Evolutionary conservation across 352 stramenopile species (phyloP), one percentile per base, ranked within the genome.

Genomic region (Albugo candida): DNA sequence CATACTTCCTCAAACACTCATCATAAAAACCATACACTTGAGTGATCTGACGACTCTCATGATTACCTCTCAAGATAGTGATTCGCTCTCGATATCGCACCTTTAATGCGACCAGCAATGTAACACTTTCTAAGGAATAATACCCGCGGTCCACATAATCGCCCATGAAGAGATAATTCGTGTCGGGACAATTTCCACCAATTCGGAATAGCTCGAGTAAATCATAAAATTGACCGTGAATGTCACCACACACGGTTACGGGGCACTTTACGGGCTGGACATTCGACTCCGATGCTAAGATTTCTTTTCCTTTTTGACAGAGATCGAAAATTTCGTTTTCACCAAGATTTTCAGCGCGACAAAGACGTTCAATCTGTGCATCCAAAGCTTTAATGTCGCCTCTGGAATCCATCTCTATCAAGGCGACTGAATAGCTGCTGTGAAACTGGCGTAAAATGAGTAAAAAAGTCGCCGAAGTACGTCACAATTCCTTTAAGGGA

Each of bases 121-220:
- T 71, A 17, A 93, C 70, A 42, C 65, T 87, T 59, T 91, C 77
- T 31, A 93, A 61, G 47, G 71, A 86, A 58, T 92, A 91, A 61
- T 89, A 91, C 10, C 80, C 80, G 19, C 80, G 80, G 59, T 93
- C 80, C 24, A 93, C 80, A 46, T 88, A 93, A 61, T 93, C 80
- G 31, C 80, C 80, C 75, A 92, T 87, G 65, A 92, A 92, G 12
- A 92, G 63, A 67, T 92, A 92, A 62, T 92, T 92, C 36, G 80
- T 92, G 58, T 92, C 80, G 19, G 80, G 80, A 51, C 76, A 86
- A 16, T 64, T 63, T 18, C 80, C 80, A 58, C 80, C 78, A 80
- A 93, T 89, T 65, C 73, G 71, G 57, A 92, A 92, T 35, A 92
- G 71, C 64, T 92, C 79, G 36, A 88, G 56, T 48, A 92, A 60